Conservation (phyloP, 129 eudicot genomes). For the Centaurea solstitialis region DNA sequence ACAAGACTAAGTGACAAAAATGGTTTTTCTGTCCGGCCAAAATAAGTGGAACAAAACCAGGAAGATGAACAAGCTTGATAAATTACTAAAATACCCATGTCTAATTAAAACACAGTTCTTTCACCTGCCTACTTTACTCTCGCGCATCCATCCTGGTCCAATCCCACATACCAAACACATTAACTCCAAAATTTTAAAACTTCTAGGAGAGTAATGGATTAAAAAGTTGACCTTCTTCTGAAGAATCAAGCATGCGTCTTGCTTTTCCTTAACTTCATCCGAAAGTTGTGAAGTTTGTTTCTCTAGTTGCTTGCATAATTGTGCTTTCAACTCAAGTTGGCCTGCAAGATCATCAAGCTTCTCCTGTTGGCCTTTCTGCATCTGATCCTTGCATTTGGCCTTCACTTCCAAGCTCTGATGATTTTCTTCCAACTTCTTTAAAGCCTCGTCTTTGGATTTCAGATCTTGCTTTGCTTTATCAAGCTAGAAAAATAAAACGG, state of each 20-base stretch:
- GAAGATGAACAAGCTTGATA: not conserved
- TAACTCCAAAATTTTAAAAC: not conserved
- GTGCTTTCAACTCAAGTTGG: constrained; percentile 32
- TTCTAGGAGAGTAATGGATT: constrained; percentile 5
- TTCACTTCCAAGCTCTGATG: constrained; percentile 36
- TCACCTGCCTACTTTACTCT: not conserved
- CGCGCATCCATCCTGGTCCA: not conserved
- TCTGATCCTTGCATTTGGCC: constrained; percentile 41
- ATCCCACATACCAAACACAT: not conserved
- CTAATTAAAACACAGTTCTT: not conserved
- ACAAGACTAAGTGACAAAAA: not conserved
- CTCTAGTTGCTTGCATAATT: constrained; percentile 40
- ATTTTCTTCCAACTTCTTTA: constrained; percentile 43
- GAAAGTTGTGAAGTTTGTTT: constrained; percentile 41
- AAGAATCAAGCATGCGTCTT: constrained; percentile 31
- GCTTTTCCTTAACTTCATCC: constrained; percentile 35
- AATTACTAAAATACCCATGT: not conserved
- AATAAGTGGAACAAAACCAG: too few relatives aligned
- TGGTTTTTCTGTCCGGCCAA: too few relatives aligned
- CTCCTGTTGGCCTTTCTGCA: constrained; percentile 38
- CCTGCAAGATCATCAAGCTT: constrained; percentile 33
- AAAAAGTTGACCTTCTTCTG: constrained; percentile 29
- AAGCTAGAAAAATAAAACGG: constrained; percentile 20
- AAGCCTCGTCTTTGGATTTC: constrained; percentile 40
- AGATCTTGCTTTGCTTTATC: constrained; percentile 46